Evolutionary conservation across 192 early-diverging fungal species (phyloP).

Genomic region (Pilobolus umbonatus): DNA sequence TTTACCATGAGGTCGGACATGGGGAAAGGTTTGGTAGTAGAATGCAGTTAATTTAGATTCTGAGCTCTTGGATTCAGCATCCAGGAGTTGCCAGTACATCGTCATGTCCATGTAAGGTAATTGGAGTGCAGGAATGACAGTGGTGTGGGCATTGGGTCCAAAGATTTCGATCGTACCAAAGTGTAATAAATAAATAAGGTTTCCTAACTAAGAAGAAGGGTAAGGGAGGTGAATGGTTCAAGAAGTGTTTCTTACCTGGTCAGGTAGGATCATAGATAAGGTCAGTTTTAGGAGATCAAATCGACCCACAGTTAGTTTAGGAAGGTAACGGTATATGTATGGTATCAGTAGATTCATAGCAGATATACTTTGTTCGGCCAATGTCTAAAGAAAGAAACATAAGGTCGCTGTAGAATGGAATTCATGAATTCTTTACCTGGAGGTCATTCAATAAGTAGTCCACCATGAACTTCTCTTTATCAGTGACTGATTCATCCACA

Average conservation of each 20-base stretch:
- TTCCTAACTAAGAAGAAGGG: too few relatives aligned
- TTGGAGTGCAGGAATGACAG: too few relatives aligned
- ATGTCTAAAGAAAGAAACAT: slow-evolving; percentile 10
- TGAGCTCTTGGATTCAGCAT: too few relatives aligned
- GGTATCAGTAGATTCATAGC: slow-evolving; percentile 8
- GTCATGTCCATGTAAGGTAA: too few relatives aligned
- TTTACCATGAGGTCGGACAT: too few relatives aligned
- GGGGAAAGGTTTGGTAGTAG: too few relatives aligned
- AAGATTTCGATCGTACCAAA: too few relatives aligned
- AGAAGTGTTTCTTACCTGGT: slow-evolving; percentile 14
- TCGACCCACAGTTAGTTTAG: not conserved
- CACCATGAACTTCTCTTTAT: not conserved
- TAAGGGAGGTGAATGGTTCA: too few relatives aligned
- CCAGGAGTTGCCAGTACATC: too few relatives aligned
- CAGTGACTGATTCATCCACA: not conserved
- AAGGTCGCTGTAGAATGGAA: not conserved
- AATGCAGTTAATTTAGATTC: too few relatives aligned
- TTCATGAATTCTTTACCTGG: not conserved
- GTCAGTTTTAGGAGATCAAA: slow-evolving; percentile 8
- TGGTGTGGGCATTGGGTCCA: too few relatives aligned
- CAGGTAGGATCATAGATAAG: slow-evolving; percentile 14
- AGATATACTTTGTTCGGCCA: slow-evolving; percentile 11
- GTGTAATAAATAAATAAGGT: too few relatives aligned
- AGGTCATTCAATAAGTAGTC: slow-evolving; percentile 13
- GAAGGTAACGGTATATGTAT: slow-evolving; percentile 9